Evolutionary conservation across 2,329 filamentous ascomycete species (phyloP).

Genomic region (Coniochaeta sp.): DNA sequence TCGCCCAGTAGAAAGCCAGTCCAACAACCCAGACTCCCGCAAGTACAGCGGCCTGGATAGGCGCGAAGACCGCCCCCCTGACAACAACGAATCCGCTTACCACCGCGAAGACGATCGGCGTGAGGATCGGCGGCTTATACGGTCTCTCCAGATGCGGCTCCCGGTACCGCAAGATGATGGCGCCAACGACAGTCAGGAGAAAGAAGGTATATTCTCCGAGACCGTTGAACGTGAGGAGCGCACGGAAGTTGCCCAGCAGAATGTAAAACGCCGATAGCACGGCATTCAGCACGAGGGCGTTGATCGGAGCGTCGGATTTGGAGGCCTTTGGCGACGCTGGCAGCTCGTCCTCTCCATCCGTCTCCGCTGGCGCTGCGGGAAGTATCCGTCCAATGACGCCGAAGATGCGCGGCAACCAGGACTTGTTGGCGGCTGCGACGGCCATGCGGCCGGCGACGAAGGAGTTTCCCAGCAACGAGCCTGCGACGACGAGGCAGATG

Average conservation of each 20-base stretch:
- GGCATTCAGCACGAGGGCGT: constrained; percentile 43
- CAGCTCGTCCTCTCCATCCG: neutral
- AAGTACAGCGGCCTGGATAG: constrained; percentile 44
- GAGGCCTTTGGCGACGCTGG: constrained; percentile 3
- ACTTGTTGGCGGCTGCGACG: constrained; percentile 46
- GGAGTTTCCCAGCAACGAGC: constrained; percentile 55
- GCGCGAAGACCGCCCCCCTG: constrained; percentile 52
- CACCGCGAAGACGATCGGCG: constrained; percentile 45
- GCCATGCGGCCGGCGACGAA: constrained; percentile 56
- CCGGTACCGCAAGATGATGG: constrained; percentile 46
- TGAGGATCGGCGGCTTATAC: constrained; percentile 43
- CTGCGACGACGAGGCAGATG: constrained; percentile 54
- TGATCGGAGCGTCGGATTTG: constrained; percentile 43
- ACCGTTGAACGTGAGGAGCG: constrained; percentile 53
- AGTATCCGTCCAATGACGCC: constrained; percentile 36
- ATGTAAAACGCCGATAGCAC: constrained; percentile 49
- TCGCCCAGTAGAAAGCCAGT: constrained; percentile 29
- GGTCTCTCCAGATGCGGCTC: constrained; percentile 48
- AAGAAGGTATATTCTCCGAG: constrained; percentile 57
- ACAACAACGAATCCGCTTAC: constrained; percentile 55
- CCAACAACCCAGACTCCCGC: constrained; percentile 43
- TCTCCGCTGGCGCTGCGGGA: constrained; percentile 6
- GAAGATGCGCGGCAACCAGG: constrained; percentile 41
- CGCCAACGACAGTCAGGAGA: constrained; percentile 53
- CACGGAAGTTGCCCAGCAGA: constrained; percentile 51